Conservation (phyloP, 345 rosid genomes). For the Eucalyptus microcorys region DNA sequence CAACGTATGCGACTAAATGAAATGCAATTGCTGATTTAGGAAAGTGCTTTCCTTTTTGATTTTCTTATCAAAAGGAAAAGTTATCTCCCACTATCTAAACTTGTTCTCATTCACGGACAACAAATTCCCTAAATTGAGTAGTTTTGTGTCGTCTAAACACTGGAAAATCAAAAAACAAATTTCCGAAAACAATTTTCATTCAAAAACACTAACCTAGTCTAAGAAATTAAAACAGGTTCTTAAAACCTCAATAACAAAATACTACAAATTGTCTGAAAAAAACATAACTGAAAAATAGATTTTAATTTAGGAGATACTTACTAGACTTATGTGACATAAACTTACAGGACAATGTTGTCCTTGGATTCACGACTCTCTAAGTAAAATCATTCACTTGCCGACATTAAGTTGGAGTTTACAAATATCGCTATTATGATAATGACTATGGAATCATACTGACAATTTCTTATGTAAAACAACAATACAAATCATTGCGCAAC, state of each 20-base stretch:
- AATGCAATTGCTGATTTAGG: too few relatives aligned
- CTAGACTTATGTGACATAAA: background rate
- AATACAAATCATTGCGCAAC: too few relatives aligned
- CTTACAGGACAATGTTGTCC: background rate
- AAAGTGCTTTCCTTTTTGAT: too few relatives aligned
- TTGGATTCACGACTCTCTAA: background rate
- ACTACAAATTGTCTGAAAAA: too few relatives aligned
- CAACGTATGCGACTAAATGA: too few relatives aligned
- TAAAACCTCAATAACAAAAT: background rate
- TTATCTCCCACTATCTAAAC: too few relatives aligned
- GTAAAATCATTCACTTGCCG: background rate
- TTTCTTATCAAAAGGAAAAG: too few relatives aligned
- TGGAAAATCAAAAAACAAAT: too few relatives aligned
- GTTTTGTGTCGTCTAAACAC: too few relatives aligned
- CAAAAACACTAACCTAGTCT: background rate
- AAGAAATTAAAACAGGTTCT: background rate
- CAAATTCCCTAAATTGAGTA: too few relatives aligned
- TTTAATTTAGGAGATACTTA: background rate
- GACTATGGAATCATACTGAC: background rate
- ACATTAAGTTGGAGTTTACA: background rate
- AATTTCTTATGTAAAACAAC: too few relatives aligned
- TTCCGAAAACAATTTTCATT: background rate
- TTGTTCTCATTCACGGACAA: too few relatives aligned
- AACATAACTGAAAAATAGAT: background rate
- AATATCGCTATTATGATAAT: background rate